A percentile compares a stretch with the other conserved stretches of the same genome.
These are phyloP conservation scores for Kluyveromyces lactis DNA, from an alignment of 805 yeast species.

Conservation along the genomic window DNA sequence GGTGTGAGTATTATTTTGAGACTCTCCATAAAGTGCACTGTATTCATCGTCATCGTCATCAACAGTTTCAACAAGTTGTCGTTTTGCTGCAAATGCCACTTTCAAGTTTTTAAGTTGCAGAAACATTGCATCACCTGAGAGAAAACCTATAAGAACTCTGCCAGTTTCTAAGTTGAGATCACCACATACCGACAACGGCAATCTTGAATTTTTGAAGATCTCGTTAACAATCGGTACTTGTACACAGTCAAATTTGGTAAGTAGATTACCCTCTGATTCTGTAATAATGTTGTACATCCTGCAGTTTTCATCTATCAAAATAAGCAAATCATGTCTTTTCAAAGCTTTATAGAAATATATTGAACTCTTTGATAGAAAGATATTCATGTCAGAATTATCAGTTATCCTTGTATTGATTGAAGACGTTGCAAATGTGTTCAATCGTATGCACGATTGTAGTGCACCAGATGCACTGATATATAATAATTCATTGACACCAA, in stretches of 20 bases:
- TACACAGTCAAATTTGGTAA: constrained; percentile 23
- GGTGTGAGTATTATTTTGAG: constrained; percentile 8
- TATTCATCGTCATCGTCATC: constrained; percentile 31
- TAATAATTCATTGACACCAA: constrained; percentile 71
- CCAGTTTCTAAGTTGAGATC: constrained; percentile 20
- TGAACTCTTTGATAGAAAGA: constrained; percentile 22
- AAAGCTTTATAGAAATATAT: constrained; percentile 29
- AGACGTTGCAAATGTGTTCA: constrained; percentile 29
- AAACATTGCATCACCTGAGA: constrained; percentile 51
- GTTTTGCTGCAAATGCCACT: constrained; percentile 24
- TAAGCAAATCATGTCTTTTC: constrained; percentile 13
- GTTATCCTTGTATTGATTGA: constrained; percentile 42
- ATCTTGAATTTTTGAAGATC: constrained; percentile 17
- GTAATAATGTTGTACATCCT: constrained; percentile 20
- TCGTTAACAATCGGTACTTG: constrained; percentile 26
- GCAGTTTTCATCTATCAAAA: constrained; percentile 22
- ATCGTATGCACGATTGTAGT: constrained; percentile 27
- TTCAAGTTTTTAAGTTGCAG: constrained; percentile 26
- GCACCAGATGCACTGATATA: constrained; percentile 64
- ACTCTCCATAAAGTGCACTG: constrained; percentile 23
- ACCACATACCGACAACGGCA: constrained; percentile 23
- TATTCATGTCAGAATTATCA: constrained; percentile 29
- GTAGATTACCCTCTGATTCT: constrained; percentile 26
- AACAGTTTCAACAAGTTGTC: constrained; percentile 29
- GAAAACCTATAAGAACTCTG: constrained; percentile 50